Percentiles rank a stretch among this genome's conserved stretches.
Evolutionary conservation across 257 asterid species (phyloP).

Genomic region (Solanum chiquidenum): DNA sequence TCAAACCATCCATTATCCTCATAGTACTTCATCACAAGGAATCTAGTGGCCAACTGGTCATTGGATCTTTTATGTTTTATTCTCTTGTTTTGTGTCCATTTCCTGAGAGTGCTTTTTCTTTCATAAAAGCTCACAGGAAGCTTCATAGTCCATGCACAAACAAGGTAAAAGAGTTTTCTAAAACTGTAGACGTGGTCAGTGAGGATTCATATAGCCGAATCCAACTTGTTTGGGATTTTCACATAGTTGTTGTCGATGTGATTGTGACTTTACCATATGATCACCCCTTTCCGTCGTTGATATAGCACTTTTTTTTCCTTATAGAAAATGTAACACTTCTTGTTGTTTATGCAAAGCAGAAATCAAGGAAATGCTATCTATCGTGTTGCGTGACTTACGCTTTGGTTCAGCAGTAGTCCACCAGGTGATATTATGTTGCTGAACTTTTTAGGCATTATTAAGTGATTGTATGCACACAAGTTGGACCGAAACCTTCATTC

Average conservation of each 20-base stretch:
- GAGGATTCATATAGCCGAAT: not conserved
- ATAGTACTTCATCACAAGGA: not conserved
- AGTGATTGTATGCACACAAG: not conserved
- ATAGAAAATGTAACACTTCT: not conserved
- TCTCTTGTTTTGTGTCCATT: not conserved
- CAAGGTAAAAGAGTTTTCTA: not conserved
- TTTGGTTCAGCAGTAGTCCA: slow-evolving; percentile 86
- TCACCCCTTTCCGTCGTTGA: not conserved
- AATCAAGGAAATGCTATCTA: slow-evolving; percentile 71
- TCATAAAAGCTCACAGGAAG: not conserved
- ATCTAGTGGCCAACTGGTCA: not conserved
- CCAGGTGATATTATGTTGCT: slow-evolving; percentile 51
- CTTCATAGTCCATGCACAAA: not conserved
- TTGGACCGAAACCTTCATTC: not conserved
- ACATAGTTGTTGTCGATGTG: not conserved
- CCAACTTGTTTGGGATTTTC: not conserved
- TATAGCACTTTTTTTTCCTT: not conserved
- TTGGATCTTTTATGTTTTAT: not conserved
- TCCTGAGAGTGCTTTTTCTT: not conserved
- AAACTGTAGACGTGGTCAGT: not conserved
- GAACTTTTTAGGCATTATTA: not conserved
- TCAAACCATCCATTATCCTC: not conserved
- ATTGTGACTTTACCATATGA: not conserved
- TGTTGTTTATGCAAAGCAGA: slow-evolving; percentile 34
- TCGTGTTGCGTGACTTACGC: slow-evolving; percentile 71